phyloP scores from a whole-genome alignment of 371 early-diverging fungal genomes.

The Choanephora cucurbitarum region DNA sequence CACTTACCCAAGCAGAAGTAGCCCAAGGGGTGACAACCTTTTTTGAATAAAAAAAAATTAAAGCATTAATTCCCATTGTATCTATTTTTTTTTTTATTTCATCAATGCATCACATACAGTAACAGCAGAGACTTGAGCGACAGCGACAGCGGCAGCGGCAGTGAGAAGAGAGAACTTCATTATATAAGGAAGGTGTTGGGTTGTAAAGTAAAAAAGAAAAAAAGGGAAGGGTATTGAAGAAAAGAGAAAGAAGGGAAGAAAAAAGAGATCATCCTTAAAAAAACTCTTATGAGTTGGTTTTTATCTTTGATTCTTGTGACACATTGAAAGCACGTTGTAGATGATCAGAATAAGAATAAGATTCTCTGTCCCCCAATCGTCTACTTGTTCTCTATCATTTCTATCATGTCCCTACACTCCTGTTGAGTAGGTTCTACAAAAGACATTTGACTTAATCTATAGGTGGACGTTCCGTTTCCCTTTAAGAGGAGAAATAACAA shows the following conservation, averaged over 20 bases:
- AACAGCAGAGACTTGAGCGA: constrained; percentile 27
- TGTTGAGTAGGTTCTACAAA: constrained; percentile 22
- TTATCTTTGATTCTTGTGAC: constrained; percentile 22
- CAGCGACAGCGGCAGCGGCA: constrained; percentile 32
- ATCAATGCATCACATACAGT: constrained; percentile 17
- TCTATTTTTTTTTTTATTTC: neutral
- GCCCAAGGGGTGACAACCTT: constrained; percentile 52
- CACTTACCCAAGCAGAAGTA: constrained; percentile 40
- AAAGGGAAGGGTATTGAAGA: constrained; percentile 2
- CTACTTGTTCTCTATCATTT: constrained; percentile 15
- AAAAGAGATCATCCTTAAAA: constrained; percentile 2
- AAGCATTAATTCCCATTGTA: neutral
- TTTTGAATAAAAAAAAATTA: constrained; percentile 3
- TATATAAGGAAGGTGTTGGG: constrained; percentile 7
- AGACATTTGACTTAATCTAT: constrained; percentile 22
- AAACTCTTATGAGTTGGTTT: neutral
- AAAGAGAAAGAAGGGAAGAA: constrained; percentile 11
- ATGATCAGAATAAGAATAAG: constrained; percentile 14
- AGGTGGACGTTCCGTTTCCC: constrained; percentile 21
- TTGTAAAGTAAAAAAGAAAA: neutral
- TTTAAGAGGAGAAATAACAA: constrained; percentile 1
- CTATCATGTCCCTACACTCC: constrained; percentile 25
- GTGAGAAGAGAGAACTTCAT: constrained; percentile 34
- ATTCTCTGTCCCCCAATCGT: constrained; percentile 17
- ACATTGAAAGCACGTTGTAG: constrained; percentile 34